Evolutionary conservation across 192 early-diverging fungal species (phyloP).

Genomic region (Umbelopsis vinacea): DNA sequence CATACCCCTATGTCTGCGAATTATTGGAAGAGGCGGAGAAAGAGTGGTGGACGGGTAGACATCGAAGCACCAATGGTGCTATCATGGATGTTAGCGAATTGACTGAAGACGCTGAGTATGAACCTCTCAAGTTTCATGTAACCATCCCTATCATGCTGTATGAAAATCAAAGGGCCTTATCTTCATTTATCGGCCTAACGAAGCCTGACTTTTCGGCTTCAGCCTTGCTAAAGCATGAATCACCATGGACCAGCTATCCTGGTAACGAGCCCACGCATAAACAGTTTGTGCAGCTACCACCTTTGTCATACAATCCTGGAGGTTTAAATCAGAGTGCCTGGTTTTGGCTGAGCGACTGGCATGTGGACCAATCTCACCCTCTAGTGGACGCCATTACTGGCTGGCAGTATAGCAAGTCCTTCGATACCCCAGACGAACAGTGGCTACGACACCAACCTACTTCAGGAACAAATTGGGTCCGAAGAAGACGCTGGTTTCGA

Average conservation of each 20-base stretch:
- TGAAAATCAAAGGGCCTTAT: background rate
- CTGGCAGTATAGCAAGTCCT: slow-evolving; percentile 11
- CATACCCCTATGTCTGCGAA: slow-evolving; percentile 64
- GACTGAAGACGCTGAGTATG: background rate
- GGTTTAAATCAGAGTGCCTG: background rate
- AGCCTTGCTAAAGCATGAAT: background rate
- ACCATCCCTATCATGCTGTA: background rate
- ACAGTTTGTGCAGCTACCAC: slow-evolving; percentile 1
- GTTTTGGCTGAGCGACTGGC: slow-evolving; percentile 18
- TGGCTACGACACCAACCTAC: background rate
- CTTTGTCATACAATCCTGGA: background rate
- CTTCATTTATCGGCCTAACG: background rate
- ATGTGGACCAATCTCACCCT: background rate
- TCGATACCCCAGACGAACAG: slow-evolving; percentile 6
- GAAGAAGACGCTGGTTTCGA: slow-evolving; percentile 11
- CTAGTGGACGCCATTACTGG: background rate
- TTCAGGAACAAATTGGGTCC: background rate
- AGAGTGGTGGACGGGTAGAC: slow-evolving; percentile 40
- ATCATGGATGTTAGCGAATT: background rate
- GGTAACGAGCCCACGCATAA: background rate
- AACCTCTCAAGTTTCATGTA: background rate
- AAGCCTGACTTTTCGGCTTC: background rate
- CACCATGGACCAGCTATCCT: slow-evolving; percentile 3
- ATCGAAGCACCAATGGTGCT: slow-evolving; percentile 1
- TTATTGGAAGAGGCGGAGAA: slow-evolving; percentile 61